Base-by-base conservation (phyloP, 768 basidiomycete species). In the Hypholoma sublateritium region DNA sequence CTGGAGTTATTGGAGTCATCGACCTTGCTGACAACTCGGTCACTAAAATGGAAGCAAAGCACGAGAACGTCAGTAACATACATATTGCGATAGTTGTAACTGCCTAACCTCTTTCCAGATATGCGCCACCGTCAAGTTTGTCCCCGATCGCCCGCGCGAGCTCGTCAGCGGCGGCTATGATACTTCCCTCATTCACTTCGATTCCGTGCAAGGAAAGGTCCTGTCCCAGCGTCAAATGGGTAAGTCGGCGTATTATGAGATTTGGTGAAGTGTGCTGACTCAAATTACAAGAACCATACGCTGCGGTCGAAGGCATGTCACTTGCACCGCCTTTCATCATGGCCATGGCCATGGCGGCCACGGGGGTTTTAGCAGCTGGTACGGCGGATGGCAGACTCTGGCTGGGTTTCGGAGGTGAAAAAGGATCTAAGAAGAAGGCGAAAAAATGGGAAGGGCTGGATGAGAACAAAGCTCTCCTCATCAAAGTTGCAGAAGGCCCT, bases 81-180 rank as follows among this genome's bases (percentile, higher is more conserved):
- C 49, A 35, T 16, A 14, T 25, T 43, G 4, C 8, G 19, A n/a
- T 36, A 19, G 4, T 56, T 7, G 5, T 41, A n/a, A 35, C n/a
- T 44, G 17, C 39, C 47, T 56, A 50, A 50, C 53, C 14, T 50
- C 39, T 25, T 19, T 19, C 50, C 43, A 93, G 91, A 82, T 93
- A 12, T 90, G 88, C 46, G 85, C 82, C 11, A 79, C 80, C 16
- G 84, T 88, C 37, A 81, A 75, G 57, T 93, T 91, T 67, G 82
- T 93, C 57, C 86, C 89, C 6, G 80, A 80, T 65, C 77, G 89
- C 21, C 83, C 88, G 3, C 78, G 75, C 42, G 92, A 93, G 67
- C 65, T 91, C 12, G 77, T 94, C 21, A 91, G 87, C 58, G 90
- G 84, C 5, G 91, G 91, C 1, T 93, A 88, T 63, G 92, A 94